These are phyloP conservation scores for Scheffersomyces amazonensis DNA, from an alignment of 805 yeast species.

Conservation along the genomic window DNA sequence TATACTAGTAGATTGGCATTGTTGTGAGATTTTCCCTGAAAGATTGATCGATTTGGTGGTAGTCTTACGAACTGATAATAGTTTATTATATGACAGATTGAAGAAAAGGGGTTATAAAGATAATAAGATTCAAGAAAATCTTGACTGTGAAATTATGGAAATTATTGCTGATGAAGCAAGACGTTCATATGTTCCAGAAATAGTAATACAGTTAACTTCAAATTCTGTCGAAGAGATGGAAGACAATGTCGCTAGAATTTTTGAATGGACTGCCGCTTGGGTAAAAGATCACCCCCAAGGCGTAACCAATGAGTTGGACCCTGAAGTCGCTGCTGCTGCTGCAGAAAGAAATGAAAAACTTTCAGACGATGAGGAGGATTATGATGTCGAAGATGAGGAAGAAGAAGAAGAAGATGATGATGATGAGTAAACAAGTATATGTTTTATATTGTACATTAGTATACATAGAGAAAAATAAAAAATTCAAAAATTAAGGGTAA, in stretches of 20 bases:
- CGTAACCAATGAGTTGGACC: slow-evolving; percentile 25
- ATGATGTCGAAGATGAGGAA: slow-evolving; percentile 9
- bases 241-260: slow-evolving; percentile 73
- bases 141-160: slow-evolving; percentile 97
- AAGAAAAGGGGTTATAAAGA: slow-evolving; percentile 74
- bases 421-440: slow-evolving; percentile 1
- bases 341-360: slow-evolving; percentile 12
- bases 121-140: slow-evolving; percentile 80
- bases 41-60: slow-evolving; percentile 88
- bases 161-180: slow-evolving; percentile 82
- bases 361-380: slow-evolving; percentile 11
- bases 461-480: too few relatives aligned
- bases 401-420: slow-evolving; percentile 11
- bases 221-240: slow-evolving; percentile 75
- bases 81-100: slow-evolving; percentile 71
- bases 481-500: too few relatives aligned
- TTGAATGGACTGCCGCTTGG: slow-evolving; percentile 79
- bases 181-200: slow-evolving; percentile 74
- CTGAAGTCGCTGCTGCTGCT: slow-evolving; percentile 9
- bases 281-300: slow-evolving; percentile 44
- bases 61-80: slow-evolving; percentile 78
- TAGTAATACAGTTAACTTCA: slow-evolving; percentile 77
- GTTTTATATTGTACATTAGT: too few relatives aligned
- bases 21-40: slow-evolving; percentile 93
- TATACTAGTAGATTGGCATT: slow-evolving; percentile 93